Percentiles rank a stretch among this genome's conserved stretches.
Conservation (phyloP, 805 yeast species). For the Clavispora vitiphila region DNA sequence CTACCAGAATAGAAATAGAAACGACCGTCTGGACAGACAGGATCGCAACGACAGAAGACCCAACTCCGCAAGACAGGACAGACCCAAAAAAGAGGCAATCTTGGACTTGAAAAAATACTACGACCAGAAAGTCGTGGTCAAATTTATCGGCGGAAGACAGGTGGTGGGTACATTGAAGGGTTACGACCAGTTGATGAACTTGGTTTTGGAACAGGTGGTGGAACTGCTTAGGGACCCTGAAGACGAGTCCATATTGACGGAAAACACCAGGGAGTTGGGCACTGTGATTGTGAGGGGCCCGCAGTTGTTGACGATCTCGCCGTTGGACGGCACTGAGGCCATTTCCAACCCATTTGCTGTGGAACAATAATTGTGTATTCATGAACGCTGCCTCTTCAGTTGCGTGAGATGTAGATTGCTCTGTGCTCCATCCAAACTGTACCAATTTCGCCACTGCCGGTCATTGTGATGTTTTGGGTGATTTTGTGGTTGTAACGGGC, state of each 20-base stretch:
- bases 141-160: constrained; percentile 81
- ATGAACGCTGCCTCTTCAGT: neutral
- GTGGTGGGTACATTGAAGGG: constrained; percentile 82
- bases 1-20: constrained; percentile 8
- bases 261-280: constrained; percentile 53
- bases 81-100: constrained; percentile 90
- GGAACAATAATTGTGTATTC: constrained; percentile 7
- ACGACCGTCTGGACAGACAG: constrained; percentile 1
- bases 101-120: constrained; percentile 72
- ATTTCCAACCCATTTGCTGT: constrained; percentile 64
- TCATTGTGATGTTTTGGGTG: too few relatives aligned
- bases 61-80: constrained; percentile 32
- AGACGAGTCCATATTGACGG: constrained; percentile 50
- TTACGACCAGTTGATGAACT: constrained; percentile 73
- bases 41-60: constrained; percentile 1
- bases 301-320: constrained; percentile 65
- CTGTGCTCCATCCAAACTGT: too few relatives aligned
- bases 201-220: constrained; percentile 64
- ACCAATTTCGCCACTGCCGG: too few relatives aligned
- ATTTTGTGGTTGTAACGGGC: too few relatives aligned
- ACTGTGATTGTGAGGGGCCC: constrained; percentile 86
- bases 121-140: constrained; percentile 69
- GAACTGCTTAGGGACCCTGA: constrained; percentile 70
- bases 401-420: too few relatives aligned
- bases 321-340: constrained; percentile 64